A percentile compares a stretch with the other conserved stretches of the same genome.
Conservation (phyloP, 352 stramenopile species). For the Plasmopara halstedii region DNA sequence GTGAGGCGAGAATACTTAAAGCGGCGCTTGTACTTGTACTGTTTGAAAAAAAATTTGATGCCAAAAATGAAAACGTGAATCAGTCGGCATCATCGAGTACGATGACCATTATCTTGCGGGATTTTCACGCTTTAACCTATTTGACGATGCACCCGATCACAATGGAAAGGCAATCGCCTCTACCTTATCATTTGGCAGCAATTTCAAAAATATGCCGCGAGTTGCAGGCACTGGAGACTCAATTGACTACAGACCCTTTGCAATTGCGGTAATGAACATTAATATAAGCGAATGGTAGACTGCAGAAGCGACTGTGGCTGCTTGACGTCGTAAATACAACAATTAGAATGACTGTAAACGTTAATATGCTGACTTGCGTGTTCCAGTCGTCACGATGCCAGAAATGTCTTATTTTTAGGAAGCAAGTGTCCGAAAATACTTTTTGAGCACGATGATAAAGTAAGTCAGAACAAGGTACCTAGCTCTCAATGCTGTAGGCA, state of each 20-base stretch:
- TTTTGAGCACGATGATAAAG: not conserved
- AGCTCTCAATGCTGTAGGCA: constrained; percentile 2
- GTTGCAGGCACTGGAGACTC: constrained; percentile 23
- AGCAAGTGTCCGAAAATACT: constrained; percentile 6
- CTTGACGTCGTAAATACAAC: constrained; percentile 10
- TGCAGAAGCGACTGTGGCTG: constrained; percentile 10
- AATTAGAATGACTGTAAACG: constrained; percentile 12
- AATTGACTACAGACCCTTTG: constrained; percentile 28
- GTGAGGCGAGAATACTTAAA: constrained; percentile 28
- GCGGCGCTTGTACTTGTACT: constrained; percentile 27
- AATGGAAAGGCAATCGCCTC: constrained; percentile 48
- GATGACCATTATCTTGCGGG: constrained; percentile 35
- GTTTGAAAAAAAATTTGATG: constrained; percentile 18
- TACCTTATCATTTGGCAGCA: constrained; percentile 48
- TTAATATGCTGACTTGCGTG: not conserved
- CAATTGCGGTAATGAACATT: constrained; percentile 22
- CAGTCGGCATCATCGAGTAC: constrained; percentile 15
- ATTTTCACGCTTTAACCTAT: constrained; percentile 64
- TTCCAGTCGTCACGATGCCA: too few species aligned
- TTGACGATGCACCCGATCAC: constrained; percentile 68
- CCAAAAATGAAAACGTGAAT: constrained; percentile 13
- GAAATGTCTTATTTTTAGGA: constrained; percentile 15
- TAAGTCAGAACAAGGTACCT: not conserved
- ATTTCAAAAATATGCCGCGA: constrained; percentile 31
- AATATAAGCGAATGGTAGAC: constrained; percentile 1